A percentile compares a stretch with the other conserved stretches of the same genome.
These are phyloP conservation scores for Colletotrichum eleusines DNA, from an alignment of 2,329 filamentous ascomycete genomes.

Conservation along the genomic window DNA sequence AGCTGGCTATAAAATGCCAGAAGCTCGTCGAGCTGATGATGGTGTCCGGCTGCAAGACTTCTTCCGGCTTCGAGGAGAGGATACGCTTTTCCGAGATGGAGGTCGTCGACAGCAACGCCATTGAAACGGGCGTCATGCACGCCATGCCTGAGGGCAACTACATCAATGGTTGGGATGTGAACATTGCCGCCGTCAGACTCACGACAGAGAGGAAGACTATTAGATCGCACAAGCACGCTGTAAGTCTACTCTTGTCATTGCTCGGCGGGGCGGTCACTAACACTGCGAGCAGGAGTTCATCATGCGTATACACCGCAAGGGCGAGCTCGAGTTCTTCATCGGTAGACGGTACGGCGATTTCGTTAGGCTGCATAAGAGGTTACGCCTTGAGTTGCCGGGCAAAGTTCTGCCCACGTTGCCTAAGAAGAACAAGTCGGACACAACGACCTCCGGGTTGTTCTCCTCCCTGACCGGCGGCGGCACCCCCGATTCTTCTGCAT, in stretches of 20 bases:
- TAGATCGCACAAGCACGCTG: conserved; percentile 90
- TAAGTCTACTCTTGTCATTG: conserved; percentile 58
- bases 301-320: conserved; percentile 83
- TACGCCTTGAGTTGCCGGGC: conserved; percentile 89
- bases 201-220: conserved; percentile 87
- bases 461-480: conserved; percentile 65
- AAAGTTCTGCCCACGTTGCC: conserved; percentile 89
- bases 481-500: conserved; percentile 78
- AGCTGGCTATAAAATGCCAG: conserved; percentile 91
- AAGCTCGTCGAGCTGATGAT: conserved; percentile 99
- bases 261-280: neutral
- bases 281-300: conserved; percentile 80
- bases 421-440: conserved; percentile 89
- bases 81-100: conserved; percentile 98
- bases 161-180: conserved; percentile 97
- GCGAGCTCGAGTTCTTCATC: conserved; percentile 81
- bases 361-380: conserved; percentile 78
- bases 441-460: conserved; percentile 71
- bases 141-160: conserved; percentile 91
- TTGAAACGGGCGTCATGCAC: conserved; percentile 88
- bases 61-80: conserved; percentile 96
- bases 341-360: conserved; percentile 93
- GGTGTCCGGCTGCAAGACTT: conserved; percentile 96
- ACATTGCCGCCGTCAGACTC: conserved; percentile 89
- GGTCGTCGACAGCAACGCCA: conserved; percentile 92